Evolutionary conservation across 257 asterid species (phyloP).

Genomic region (Fraxinus americana): DNA sequence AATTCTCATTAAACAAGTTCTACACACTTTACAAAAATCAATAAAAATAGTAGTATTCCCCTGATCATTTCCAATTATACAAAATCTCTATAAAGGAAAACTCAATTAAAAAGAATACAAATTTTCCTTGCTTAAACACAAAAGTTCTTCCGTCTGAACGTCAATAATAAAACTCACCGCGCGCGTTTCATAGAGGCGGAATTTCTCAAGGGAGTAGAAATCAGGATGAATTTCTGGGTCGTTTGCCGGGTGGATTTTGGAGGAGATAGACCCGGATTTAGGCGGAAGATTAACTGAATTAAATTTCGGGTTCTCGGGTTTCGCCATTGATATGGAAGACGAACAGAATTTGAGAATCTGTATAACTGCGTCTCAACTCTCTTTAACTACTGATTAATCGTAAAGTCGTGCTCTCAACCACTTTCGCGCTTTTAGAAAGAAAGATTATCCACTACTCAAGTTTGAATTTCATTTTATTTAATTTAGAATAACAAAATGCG

Average conservation of each 20-base stretch:
- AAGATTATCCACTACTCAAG: not conserved
- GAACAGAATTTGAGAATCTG: slow-evolving; percentile 18
- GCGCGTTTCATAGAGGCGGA: slow-evolving; percentile 92
- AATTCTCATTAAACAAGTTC: not conserved
- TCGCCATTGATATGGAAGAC: slow-evolving; percentile 50
- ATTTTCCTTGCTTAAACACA: not conserved
- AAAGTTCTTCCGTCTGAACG: slow-evolving; percentile 13
- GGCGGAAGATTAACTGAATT: slow-evolving; percentile 49
- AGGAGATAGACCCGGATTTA: slow-evolving; percentile 39
- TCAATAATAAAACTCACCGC: slow-evolving; percentile 48
- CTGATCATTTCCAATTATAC: slow-evolving; percentile 13
- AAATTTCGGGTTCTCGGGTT: slow-evolving; percentile 59
- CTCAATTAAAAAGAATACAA: not conserved
- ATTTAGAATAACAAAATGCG: too few relatives aligned
- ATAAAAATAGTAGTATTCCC: slow-evolving; percentile 5
- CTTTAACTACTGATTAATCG: not conserved
- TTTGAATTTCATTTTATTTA: not conserved
- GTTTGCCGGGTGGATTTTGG: slow-evolving; percentile 55
- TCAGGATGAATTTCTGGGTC: slow-evolving; percentile 63
- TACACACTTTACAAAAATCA: not conserved
- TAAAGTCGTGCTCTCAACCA: slow-evolving; percentile 10
- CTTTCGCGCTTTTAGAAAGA: not conserved
- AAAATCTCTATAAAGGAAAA: not conserved
- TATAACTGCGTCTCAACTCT: not conserved
- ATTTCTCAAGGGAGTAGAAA: slow-evolving; percentile 89